A percentile compares a stretch with the other conserved stretches of the same genome.
These are phyloP conservation scores for Pleurotus citrinopileatus DNA, from an alignment of 768 basidiomycete species.

Conservation along the genomic window DNA sequence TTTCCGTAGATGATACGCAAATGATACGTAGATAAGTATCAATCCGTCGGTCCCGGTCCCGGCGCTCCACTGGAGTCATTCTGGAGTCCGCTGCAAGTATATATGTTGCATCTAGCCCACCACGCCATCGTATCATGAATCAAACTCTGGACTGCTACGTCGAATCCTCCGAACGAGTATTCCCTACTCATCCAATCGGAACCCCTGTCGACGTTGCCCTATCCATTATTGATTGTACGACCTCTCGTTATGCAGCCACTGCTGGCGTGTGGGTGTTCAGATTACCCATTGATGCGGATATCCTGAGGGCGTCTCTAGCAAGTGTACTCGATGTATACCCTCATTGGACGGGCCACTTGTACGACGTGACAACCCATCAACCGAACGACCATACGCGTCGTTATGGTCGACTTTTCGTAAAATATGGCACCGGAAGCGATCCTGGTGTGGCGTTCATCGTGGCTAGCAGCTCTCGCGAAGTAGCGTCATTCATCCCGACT, in stretches of 20 bases:
- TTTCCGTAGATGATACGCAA: too few relatives aligned
- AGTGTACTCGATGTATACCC: constrained; percentile 26
- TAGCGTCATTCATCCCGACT: constrained; percentile 14
- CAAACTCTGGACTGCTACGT: not conserved
- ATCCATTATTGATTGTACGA: constrained; percentile 28
- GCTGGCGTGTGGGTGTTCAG: constrained; percentile 27
- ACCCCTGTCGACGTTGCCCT: constrained; percentile 11
- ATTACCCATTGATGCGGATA: constrained; percentile 9
- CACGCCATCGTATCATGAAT: too few relatives aligned
- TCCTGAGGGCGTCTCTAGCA: constrained; percentile 15
- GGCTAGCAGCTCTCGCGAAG: constrained; percentile 15
- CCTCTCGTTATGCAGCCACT: constrained; percentile 22
- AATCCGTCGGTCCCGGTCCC: too few relatives aligned
- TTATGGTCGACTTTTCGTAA: constrained; percentile 23
- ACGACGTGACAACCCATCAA: constrained; percentile 17
- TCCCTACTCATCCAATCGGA: not conserved
- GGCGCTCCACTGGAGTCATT: too few relatives aligned
- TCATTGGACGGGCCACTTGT: constrained; percentile 29
- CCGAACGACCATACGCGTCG: constrained; percentile 21
- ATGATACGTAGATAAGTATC: too few relatives aligned
- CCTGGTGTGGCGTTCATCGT: constrained; percentile 29
- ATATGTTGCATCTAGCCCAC: too few relatives aligned
- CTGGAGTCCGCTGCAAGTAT: too few relatives aligned
- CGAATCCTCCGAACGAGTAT: not conserved
- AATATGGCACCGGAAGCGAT: constrained; percentile 21